Evolutionary conservation across 2,329 filamentous ascomycete genomes (phyloP).

Genomic region (Microsporum canis): DNA sequence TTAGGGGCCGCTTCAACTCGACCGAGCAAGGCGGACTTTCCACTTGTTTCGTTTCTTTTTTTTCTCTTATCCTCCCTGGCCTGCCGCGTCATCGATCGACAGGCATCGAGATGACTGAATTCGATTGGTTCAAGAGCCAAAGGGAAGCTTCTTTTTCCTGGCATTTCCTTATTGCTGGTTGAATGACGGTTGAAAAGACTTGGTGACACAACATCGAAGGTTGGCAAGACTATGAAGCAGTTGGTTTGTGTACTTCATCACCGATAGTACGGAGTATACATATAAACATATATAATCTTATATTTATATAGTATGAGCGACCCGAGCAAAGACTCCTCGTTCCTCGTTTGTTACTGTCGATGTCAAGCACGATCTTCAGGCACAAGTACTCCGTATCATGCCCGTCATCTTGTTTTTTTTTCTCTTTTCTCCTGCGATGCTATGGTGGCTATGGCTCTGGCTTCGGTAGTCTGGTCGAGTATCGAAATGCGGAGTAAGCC

Average conservation of each 20-base stretch:
- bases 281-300: neutral
- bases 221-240: neutral
- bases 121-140: neutral
- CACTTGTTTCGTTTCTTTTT: neutral
- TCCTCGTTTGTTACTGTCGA: neutral
- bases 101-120: neutral
- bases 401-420: neutral
- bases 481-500: neutral
- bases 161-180: neutral
- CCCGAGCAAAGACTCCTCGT: too few relatives aligned
- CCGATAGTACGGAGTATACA: neutral
- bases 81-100: constrained; percentile 3
- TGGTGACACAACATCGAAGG: neutral
- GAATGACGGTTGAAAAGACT: neutral
- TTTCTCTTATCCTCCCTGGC: neutral
- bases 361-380: neutral
- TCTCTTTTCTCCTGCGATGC: neutral
- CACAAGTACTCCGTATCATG: neutral
- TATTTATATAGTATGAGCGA: neutral
- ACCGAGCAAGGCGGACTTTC: neutral
- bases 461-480: neutral
- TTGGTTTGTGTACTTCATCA: neutral
- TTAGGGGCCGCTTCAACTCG: neutral
- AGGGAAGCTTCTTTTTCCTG: neutral
- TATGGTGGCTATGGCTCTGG: neutral